Conservation (phyloP, 345 rosid species). For the Cochlearia excelsa region DNA sequence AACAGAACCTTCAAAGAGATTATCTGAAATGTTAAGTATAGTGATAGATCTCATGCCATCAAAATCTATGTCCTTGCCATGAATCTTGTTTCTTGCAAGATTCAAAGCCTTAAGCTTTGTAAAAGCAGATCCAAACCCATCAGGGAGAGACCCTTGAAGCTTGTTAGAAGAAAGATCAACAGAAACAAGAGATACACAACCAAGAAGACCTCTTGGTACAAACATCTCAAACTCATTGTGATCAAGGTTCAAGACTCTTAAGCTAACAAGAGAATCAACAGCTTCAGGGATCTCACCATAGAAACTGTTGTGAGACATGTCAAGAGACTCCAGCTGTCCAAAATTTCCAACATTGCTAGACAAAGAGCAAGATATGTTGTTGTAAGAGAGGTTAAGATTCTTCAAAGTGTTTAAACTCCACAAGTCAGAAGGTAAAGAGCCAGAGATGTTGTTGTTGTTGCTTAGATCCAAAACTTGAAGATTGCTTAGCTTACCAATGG, state of each 20-base stretch:
- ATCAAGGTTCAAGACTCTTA: constrained; percentile 61
- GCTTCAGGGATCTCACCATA: constrained; percentile 76
- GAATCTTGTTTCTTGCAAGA: constrained; percentile 62
- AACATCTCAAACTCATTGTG: constrained; percentile 55
- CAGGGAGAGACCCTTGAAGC: constrained; percentile 68
- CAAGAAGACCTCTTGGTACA: constrained; percentile 56
- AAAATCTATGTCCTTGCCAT: constrained; percentile 54
- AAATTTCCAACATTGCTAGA: constrained; percentile 79
- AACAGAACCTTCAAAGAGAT: constrained; percentile 64
- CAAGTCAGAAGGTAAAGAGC: constrained; percentile 68
- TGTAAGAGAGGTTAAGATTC: constrained; percentile 65
- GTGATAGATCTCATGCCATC: constrained; percentile 51
- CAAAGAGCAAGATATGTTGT: constrained; percentile 69
- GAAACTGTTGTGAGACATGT: constrained; percentile 66
- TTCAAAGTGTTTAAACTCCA: constrained; percentile 78
- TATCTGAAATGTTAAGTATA: constrained; percentile 65
- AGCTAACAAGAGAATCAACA: constrained; percentile 51
- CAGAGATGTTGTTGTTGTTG: constrained; percentile 76
- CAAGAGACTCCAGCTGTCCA: constrained; percentile 65
- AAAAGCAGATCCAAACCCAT: constrained; percentile 70
- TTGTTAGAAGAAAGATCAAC: constrained; percentile 71
- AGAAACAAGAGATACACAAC: constrained; percentile 50
- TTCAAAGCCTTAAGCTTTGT: constrained; percentile 64
- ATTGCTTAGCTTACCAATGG: constrained; percentile 84
- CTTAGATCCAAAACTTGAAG: constrained; percentile 79